Percentiles rank a stretch among this genome's conserved stretches.
Conservation (phyloP, 495 filamentous ascomycete genomes). For the Pyrenula aspistea region DNA sequence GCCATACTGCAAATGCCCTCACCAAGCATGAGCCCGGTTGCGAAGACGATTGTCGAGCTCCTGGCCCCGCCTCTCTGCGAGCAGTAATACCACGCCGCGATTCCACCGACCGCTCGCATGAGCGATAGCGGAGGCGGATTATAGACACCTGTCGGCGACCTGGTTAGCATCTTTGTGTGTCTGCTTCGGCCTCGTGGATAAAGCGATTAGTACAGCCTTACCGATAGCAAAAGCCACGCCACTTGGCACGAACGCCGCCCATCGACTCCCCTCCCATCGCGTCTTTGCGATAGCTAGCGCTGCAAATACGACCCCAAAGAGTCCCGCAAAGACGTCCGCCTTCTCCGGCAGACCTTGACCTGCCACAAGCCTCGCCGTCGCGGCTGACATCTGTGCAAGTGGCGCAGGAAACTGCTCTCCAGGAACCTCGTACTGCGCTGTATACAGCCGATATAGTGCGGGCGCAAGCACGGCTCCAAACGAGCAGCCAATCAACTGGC, state of each 20-base stretch:
- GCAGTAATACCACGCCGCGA: constrained; percentile 71
- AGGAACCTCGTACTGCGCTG: constrained; percentile 75
- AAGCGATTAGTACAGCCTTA: no score
- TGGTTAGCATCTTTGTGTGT: no score
- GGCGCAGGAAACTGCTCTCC: constrained; percentile 86
- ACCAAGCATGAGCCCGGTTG: constrained; percentile 76
- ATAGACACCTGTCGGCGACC: no score
- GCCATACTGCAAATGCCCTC: constrained; percentile 91
- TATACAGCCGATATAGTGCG: constrained; percentile 82
- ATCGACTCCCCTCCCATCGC: constrained; percentile 19
- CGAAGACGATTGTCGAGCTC: constrained; percentile 41
- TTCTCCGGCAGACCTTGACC: constrained; percentile 77
- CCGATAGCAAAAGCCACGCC: constrained; percentile 94
- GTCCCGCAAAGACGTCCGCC: constrained; percentile 65
- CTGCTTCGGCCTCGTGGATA: no score
- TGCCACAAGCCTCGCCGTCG: constrained; percentile 84
- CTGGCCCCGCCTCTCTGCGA: no score
- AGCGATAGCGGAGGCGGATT: constrained; percentile 94
- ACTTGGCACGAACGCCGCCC: constrained; percentile 47
- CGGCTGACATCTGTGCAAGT: constrained; percentile 92
- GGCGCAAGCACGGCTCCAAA: constrained; percentile 84
- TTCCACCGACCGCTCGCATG: constrained; percentile 72
- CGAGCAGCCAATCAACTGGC: constrained; percentile 81
- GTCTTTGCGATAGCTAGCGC: constrained; percentile 37
- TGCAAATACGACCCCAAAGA: constrained; percentile 59